These are phyloP conservation scores for Bassia scoparia DNA, from an alignment of 148 eudicot species.

Conservation along the genomic window DNA sequence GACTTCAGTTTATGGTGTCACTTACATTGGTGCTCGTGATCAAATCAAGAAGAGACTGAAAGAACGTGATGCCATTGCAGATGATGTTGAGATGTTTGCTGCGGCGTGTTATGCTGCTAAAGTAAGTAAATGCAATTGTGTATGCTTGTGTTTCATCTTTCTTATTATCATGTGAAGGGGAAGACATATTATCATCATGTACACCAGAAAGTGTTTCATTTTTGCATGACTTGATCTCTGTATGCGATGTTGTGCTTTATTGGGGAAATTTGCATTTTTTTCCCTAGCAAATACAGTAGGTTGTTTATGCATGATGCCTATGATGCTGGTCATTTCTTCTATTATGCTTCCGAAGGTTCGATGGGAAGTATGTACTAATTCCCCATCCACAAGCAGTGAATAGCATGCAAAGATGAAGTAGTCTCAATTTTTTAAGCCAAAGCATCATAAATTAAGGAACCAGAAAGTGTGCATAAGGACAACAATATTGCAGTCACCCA, in stretches of 20 bases:
- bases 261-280: neutral
- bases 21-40: conserved; percentile 95
- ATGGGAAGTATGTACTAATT: neutral
- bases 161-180: neutral
- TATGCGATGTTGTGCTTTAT: neutral
- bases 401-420: neutral
- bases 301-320: neutral
- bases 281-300: neutral
- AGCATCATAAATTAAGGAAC: neutral
- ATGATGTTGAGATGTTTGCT: conserved; percentile 65
- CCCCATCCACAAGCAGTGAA: neutral
- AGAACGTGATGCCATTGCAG: conserved; percentile 70
- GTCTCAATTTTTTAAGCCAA: neutral
- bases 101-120: conserved; percentile 93
- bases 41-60: conserved; percentile 91
- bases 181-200: neutral
- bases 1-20: conserved; percentile 99
- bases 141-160: neutral
- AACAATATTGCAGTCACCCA: neutral
- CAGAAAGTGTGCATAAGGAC: neutral
- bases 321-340: neutral
- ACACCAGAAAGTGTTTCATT: neutral
- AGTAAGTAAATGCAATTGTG: conserved; percentile 38
- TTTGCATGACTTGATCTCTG: neutral
- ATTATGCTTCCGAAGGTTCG: neutral